phyloP scores from a whole-genome alignment of 2,329 filamentous ascomycete species.

The Fusarium luffae region DNA sequence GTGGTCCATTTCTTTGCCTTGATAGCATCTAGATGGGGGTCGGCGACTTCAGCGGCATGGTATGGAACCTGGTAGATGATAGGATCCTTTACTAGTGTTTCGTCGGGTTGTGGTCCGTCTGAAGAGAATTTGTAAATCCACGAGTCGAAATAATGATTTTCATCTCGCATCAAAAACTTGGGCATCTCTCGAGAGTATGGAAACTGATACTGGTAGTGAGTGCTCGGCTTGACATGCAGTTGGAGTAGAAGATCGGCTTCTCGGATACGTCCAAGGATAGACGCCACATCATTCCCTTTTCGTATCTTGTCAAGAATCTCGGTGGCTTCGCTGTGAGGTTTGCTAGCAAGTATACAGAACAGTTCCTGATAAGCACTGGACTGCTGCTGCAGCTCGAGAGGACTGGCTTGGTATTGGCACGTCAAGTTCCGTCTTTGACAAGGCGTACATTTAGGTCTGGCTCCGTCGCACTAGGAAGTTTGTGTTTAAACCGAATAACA shows the following conservation, averaged over 20 bases:
- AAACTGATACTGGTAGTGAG: neutral
- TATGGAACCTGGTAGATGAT: neutral
- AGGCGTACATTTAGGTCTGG: neutral
- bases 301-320: neutral
- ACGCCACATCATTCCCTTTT: neutral
- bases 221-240: neutral
- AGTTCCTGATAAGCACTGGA: neutral
- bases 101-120: neutral
- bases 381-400: neutral
- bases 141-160: neutral
- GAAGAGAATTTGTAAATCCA: neutral
- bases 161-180: neutral
- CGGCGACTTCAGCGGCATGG: neutral
- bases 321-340: neutral
- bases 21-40: neutral
- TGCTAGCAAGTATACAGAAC: neutral
- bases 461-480: neutral
- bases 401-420: neutral
- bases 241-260: neutral
- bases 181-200: neutral
- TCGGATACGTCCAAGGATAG: neutral
- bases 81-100: neutral
- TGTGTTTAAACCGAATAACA: neutral
- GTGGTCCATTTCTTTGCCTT: neutral
- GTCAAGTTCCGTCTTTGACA: neutral